phyloP scores from a whole-genome alignment of 1,139 yeast species.

The Candida smagusa region DNA sequence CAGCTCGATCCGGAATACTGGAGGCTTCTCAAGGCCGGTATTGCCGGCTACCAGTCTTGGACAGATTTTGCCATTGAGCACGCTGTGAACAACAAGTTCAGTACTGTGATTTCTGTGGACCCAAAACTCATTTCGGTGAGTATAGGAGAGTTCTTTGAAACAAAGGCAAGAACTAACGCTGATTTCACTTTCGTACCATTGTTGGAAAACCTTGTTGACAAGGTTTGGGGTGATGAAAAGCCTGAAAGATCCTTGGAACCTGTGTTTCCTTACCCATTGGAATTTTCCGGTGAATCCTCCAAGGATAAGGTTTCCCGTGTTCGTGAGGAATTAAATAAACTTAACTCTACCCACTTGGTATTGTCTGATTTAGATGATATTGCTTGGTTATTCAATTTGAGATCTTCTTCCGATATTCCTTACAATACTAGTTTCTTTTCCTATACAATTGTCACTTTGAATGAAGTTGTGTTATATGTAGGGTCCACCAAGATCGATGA shows the following conservation, averaged over 20 bases:
- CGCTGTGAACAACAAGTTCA: slow-evolving; percentile 31
- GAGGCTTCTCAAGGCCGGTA: slow-evolving; percentile 40
- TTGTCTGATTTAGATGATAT: slow-evolving; percentile 49
- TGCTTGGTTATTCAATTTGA: slow-evolving; percentile 53
- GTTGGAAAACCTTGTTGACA: slow-evolving; percentile 35
- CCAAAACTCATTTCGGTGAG: slow-evolving; percentile 34
- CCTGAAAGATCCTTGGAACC: slow-evolving; percentile 39
- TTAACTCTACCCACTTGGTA: slow-evolving; percentile 27
- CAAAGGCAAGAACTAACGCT: slow-evolving; percentile 16
- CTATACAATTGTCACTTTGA: slow-evolving; percentile 36
- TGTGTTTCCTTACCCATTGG: slow-evolving; percentile 34
- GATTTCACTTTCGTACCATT: slow-evolving; percentile 32
- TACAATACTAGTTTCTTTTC: slow-evolving; percentile 52
- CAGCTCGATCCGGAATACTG: slow-evolving; percentile 35
- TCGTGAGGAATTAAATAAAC: slow-evolving; percentile 21
- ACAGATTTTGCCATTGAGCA: slow-evolving; percentile 32
- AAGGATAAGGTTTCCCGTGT: slow-evolving; percentile 29
- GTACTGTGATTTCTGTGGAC: slow-evolving; percentile 39
- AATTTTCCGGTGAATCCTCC: slow-evolving; percentile 45
- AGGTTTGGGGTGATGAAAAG: slow-evolving; percentile 38
- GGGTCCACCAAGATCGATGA: slow-evolving; percentile 30
- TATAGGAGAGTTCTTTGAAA: slow-evolving; percentile 33
- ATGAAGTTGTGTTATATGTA: slow-evolving; percentile 34
- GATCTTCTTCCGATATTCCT: slow-evolving; percentile 44
- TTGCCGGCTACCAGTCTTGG: slow-evolving; percentile 36